Percentiles rank a stretch among this genome's conserved stretches.
These are phyloP conservation scores for Xylariomycetidae sp. DNA, from an alignment of 2,329 filamentous ascomycete genomes.

Conservation along the genomic window DNA sequence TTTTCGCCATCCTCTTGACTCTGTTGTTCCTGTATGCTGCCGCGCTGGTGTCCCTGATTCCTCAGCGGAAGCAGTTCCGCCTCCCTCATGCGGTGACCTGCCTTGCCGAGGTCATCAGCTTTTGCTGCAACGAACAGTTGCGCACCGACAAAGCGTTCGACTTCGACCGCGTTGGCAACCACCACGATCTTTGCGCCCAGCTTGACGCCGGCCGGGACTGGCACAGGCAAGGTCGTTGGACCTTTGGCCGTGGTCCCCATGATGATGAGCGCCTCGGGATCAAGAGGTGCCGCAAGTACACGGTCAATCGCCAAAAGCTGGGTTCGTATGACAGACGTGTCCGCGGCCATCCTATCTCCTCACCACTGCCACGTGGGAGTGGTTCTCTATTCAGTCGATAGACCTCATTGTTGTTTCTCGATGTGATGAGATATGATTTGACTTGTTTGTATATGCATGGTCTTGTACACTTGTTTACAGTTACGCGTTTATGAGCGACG, in stretches of 20 bases:
- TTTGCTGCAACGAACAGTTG: slow-evolving; percentile 69
- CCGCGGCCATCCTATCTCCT: slow-evolving; percentile 18
- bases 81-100: slow-evolving; percentile 71
- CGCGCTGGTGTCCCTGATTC: slow-evolving; percentile 59
- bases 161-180: slow-evolving; percentile 51
- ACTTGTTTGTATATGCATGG: too few species aligned
- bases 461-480: too few species aligned
- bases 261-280: slow-evolving; percentile 25
- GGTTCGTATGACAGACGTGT: slow-evolving; percentile 16
- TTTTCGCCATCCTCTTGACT: slow-evolving; percentile 68
- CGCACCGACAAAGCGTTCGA: slow-evolving; percentile 70
- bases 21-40: slow-evolving; percentile 66
- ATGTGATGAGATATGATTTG: too few species aligned
- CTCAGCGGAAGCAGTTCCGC: slow-evolving; percentile 54
- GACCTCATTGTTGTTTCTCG: neutral
- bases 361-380: slow-evolving; percentile 15
- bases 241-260: slow-evolving; percentile 38
- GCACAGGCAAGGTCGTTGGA: slow-evolving; percentile 48
- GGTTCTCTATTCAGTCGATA: slow-evolving; percentile 14
- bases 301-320: slow-evolving; percentile 19
- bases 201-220: slow-evolving; percentile 51
- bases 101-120: slow-evolving; percentile 72
- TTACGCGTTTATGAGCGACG: too few species aligned
- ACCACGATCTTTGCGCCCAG: slow-evolving; percentile 62
- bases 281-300: slow-evolving; percentile 24